phyloP scores from a whole-genome alignment of 148 eudicot species.

The Diospyros kaki region DNA sequence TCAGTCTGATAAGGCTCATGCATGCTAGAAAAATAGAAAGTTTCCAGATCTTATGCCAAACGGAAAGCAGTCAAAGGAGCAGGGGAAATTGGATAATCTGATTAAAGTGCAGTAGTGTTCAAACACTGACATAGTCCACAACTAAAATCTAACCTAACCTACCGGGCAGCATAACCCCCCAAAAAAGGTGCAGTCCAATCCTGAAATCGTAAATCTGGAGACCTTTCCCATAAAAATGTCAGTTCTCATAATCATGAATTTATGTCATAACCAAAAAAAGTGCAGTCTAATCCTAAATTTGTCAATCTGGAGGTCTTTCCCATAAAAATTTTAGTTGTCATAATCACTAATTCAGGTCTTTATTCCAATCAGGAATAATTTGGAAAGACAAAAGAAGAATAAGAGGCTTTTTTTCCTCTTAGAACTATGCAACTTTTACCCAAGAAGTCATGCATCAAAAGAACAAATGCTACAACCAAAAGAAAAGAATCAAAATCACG shows the following conservation, averaged over 20 bases:
- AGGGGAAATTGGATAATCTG: not conserved
- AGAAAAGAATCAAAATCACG: conserved; percentile 12
- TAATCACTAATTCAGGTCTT: not conserved
- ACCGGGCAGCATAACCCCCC: not conserved
- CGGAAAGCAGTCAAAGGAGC: conserved; percentile 4
- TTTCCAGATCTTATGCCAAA: not conserved
- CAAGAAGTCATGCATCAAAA: conserved; percentile 33
- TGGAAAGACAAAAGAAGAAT: not conserved
- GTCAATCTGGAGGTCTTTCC: not conserved
- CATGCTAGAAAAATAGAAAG: not conserved
- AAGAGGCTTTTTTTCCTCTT: conserved; percentile 2
- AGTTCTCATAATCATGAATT: not conserved
- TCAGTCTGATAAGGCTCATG: conserved; percentile 20
- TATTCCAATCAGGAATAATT: not conserved
- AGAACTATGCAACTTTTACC: conserved; percentile 34
- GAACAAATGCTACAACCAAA: conserved; percentile 22
- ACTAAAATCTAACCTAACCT: not conserved
- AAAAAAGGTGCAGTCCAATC: not conserved
- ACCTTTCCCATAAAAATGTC: conserved; percentile 11
- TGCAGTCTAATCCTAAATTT: not conserved
- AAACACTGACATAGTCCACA: not conserved
- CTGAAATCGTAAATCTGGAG: not conserved
- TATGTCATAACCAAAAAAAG: not conserved
- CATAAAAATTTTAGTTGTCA: conserved; percentile 12
- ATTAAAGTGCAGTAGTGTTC: conserved; percentile 10